Base-by-base conservation (phyloP, 1,284 basidiomycete genomes). In the Peniophora sp. region DNA sequence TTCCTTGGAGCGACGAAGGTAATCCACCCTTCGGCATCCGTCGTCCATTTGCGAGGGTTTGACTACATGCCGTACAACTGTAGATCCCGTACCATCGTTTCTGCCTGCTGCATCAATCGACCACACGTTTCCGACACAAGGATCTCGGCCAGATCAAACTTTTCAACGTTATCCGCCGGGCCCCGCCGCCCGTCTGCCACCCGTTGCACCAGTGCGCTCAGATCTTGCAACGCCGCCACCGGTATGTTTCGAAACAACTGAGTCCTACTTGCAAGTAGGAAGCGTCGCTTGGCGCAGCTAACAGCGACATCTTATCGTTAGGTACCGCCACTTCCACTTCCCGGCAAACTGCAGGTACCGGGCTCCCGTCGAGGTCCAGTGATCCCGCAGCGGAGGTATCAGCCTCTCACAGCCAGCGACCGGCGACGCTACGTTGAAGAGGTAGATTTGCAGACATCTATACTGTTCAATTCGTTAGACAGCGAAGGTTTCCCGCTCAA, bases 361-460 rank as follows among this genome's bases (percentile, higher is more conserved):
- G 37, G 18, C n/a, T 5, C 37, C 15, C 37, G 37, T 5, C 53
- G 53, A 20, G 59, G 62, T 1, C 52, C 47, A 3, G 50, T 67
- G 22, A 63, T 88, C 11, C 84, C 81, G 3, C 85, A 88, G 63
- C 66, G 58, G 39, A 77, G 83, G 63, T 88, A 88, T 60, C 76
- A 76, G 54, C 86, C 85, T 1, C 81, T 84, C 58, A 88, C 86
- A 5, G 79, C 79, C 49, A 85, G 81, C 52, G 86, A 88, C 61
- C 74, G 78, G 32, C 76, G 79, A 35, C 79, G 85, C 27, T 88
- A 88, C 56, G 83, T 88, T 35, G 80, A 80, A 49, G 81, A 86
- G 47, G 78, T 82, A 34, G 59, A 71, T 1, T 68, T 88, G 32
- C 78, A 82, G 58, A 59, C 62, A 1, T 83, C 85, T 0, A 80